Conservation (phyloP, 2,329 filamentous ascomycete genomes). For the Pseudogymnoascus sp. region DNA sequence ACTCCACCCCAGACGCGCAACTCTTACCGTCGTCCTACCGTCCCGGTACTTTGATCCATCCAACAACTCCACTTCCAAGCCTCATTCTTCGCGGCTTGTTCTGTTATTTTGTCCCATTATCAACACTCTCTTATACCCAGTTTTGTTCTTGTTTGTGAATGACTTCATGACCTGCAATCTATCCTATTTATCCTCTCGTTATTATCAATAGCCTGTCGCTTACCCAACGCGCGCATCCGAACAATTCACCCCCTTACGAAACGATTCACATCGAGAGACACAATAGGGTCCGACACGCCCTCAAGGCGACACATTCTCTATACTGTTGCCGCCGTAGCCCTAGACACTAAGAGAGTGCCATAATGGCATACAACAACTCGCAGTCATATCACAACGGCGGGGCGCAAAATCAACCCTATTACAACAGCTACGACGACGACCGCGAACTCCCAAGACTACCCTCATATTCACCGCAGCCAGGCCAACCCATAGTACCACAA, state of each 20-base stretch:
- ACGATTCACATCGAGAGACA: not conserved
- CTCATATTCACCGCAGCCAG: constrained; percentile 11
- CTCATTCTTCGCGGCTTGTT: not conserved
- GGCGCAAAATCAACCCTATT: constrained; percentile 15
- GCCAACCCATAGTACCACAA: constrained; percentile 23
- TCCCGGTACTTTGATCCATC: not conserved
- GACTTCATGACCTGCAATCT: constrained; percentile 4
- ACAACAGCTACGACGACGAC: constrained; percentile 11
- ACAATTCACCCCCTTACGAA: not conserved
- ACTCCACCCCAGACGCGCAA: constrained; percentile 6
- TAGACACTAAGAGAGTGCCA: not conserved
- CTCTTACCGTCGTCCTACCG: not conserved
- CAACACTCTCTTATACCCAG: constrained; percentile 8
- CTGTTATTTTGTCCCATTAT: not conserved
- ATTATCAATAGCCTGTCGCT: not conserved
- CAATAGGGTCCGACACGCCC: not conserved
- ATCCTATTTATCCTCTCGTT: not conserved
- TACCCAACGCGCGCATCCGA: not conserved
- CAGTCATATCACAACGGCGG: constrained; percentile 13
- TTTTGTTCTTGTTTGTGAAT: not conserved
- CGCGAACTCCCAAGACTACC: constrained; percentile 8
- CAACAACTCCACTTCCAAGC: constrained; percentile 6
- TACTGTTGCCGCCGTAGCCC: not conserved
- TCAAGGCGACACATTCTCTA: not conserved
- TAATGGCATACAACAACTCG: constrained; percentile 1